Conservation (phyloP, 2,329 filamentous ascomycete genomes). For the Pseudocercospora eumusae region DNA sequence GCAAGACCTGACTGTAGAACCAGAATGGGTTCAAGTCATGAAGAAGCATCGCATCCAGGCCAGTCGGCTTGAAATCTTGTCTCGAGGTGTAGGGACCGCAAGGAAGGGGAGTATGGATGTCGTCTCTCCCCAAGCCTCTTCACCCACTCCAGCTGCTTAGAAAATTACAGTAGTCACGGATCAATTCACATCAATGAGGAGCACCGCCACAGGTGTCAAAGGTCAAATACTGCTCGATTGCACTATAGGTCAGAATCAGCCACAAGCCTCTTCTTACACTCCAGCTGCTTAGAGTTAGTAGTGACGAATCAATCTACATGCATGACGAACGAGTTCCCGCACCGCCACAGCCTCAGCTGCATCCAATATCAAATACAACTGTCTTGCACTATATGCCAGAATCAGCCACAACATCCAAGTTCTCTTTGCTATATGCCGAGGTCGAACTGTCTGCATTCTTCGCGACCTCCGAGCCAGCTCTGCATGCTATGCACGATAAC, state of each 20-base stretch:
- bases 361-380: not conserved
- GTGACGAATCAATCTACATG: not conserved
- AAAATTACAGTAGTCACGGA: not conserved
- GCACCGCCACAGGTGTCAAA: not conserved
- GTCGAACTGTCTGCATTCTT: not conserved
- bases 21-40: constrained; percentile 86
- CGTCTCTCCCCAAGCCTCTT: constrained; percentile 31
- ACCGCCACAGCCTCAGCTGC: not conserved
- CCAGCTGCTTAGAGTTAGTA: not conserved
- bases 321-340: not conserved
- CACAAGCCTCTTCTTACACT: constrained; percentile 19
- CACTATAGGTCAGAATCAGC: not conserved
- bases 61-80: constrained; percentile 50
- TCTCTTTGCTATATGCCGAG: not conserved
- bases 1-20: constrained; percentile 49
- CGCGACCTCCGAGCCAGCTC: constrained; percentile 11
- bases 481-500: not conserved
- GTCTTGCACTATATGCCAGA: not conserved
- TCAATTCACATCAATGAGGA: not conserved
- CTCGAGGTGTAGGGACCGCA: constrained; percentile 37
- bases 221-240: not conserved
- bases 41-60: constrained; percentile 84
- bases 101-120: constrained; percentile 60
- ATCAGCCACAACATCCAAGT: not conserved
- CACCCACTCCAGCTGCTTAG: constrained; percentile 16